These are phyloP conservation scores for Pseudomassariella vexata DNA, from an alignment of 2,329 filamentous ascomycete species.

Conservation along the genomic window DNA sequence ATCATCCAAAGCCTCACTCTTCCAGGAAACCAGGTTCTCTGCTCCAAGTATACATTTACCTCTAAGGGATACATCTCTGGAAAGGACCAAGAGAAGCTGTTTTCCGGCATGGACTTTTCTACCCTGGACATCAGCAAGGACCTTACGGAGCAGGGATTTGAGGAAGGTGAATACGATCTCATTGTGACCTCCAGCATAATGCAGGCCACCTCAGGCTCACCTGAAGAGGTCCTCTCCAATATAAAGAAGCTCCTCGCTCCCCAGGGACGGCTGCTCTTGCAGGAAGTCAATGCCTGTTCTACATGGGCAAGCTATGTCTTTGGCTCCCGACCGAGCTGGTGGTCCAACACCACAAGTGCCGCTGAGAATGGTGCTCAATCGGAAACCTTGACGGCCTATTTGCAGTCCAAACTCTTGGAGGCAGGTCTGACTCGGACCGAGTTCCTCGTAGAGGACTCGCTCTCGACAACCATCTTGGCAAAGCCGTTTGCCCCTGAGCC, in stretches of 20 bases:
- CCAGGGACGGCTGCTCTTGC: neutral
- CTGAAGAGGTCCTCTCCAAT: neutral
- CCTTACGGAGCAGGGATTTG: neutral
- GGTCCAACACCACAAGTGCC: too few species aligned
- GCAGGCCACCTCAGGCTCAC: neutral
- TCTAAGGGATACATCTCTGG: neutral
- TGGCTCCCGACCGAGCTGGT: neutral
- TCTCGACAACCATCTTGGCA: neutral
- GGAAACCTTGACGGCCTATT: too few species aligned
- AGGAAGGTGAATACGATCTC: neutral
- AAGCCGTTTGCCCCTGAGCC: too few species aligned
- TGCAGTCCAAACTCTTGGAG: too few species aligned
- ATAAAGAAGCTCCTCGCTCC: neutral
- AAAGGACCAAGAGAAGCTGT: neutral
- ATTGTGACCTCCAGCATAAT: neutral
- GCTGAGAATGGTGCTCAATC: too few species aligned
- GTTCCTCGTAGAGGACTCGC: too few species aligned
- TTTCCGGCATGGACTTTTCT: neutral
- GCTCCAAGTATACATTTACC: neutral
- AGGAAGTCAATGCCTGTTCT: neutral
- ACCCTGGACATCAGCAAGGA: neutral
- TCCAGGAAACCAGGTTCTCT: neutral
- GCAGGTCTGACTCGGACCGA: too few species aligned
- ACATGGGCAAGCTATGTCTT: neutral
- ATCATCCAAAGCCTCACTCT: neutral